Base-by-base conservation (phyloP, 495 filamentous ascomycete species). In the Wilcoxina mikolae region DNA sequence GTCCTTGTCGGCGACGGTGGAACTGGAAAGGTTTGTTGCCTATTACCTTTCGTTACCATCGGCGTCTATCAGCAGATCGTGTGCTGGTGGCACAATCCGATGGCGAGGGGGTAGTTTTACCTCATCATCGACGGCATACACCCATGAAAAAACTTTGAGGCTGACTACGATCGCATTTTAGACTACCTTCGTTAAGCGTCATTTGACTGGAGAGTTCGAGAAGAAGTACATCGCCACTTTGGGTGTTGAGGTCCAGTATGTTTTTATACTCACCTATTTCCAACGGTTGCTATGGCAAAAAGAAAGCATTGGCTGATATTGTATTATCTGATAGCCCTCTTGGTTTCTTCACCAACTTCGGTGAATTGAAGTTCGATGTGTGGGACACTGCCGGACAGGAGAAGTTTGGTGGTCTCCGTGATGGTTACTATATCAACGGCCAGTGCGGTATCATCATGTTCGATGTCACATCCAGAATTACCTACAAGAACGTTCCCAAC, bases 381-480 rank as follows among this genome's bases (percentile, higher is more conserved):
- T 99, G 93, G 93, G 93, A 99, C 70, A 99, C 93, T 59, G 93
- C 93, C 62, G 93, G 93, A 62, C 93, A 99, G 73, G 93, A 99
- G 80, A 99, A 99, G 80, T 99, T 99, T 63, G 93, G 93, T 76
- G 93, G 93, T 77, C 85, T 99, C 65, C 82, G 93, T 74, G 93
- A 99, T 76, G 93, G 93, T 58, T 99, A 99, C 79, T 99, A 99
- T 74, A 99, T 99, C 81, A 96, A 95, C 78, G 93, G 93, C 61
- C 91, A 96, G 75, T 95, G 91, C 71, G 93, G 93, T 75, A 94
- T 99, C 78, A 96, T 99, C 82, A 99, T 99, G 93, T 99, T 99
- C 74, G 93, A 99, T 71, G 93, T 99, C 54, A 99, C 93, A 46
- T 96, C 93, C 58, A 87, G 93, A 70, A 99, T 99, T 72, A 99